These are phyloP conservation scores for Schwanniomyces vanrijiae DNA, from an alignment of 805 yeast species.

Conservation along the genomic window DNA sequence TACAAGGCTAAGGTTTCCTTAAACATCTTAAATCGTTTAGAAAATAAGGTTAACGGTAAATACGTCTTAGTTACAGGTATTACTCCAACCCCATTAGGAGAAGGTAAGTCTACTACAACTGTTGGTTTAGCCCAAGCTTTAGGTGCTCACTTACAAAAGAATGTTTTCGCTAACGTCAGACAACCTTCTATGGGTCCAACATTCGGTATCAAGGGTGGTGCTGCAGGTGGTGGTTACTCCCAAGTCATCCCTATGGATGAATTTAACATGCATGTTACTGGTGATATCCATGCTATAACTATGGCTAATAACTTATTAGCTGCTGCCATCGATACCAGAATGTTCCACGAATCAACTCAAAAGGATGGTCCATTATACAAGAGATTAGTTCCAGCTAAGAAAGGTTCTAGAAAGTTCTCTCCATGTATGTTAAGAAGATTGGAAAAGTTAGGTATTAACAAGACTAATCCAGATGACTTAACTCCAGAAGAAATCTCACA, in stretches of 20 bases:
- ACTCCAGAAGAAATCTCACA: conserved; percentile 63
- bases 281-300: conserved; percentile 83
- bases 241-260: conserved; percentile 90
- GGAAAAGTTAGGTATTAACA: conserved; percentile 63
- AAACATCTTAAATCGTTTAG: conserved; percentile 60
- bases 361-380: conserved; percentile 70
- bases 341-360: conserved; percentile 80
- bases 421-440: conserved; percentile 67
- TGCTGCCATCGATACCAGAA: conserved; percentile 84
- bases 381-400: conserved; percentile 73
- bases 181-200: conserved; percentile 91
- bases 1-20: conserved; percentile 76
- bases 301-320: conserved; percentile 80
- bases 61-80: conserved; percentile 80
- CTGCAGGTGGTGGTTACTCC: conserved; percentile 88
- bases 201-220: conserved; percentile 87
- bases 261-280: conserved; percentile 82
- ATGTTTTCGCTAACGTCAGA: conserved; percentile 78
- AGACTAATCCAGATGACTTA: conserved; percentile 70
- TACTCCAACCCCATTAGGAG: conserved; percentile 85
- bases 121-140: conserved; percentile 80
- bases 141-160: conserved; percentile 69
- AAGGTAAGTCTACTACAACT: conserved; percentile 83
- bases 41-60: conserved; percentile 62
- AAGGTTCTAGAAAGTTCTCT: conserved; percentile 68